Conservation (phyloP, 2,329 filamentous ascomycete genomes). For the Coniella lustricola region DNA sequence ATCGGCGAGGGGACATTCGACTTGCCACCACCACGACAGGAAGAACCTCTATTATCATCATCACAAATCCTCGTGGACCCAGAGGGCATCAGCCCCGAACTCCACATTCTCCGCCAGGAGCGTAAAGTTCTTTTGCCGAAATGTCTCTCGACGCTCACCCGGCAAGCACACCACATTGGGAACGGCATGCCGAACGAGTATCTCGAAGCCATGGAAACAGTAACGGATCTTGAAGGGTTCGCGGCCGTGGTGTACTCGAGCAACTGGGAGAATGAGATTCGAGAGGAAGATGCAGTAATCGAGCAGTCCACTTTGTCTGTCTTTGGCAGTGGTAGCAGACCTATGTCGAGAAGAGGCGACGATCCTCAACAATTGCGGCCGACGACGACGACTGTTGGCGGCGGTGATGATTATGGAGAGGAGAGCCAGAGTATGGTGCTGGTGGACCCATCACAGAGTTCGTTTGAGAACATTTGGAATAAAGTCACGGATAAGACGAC, state of each 20-base stretch:
- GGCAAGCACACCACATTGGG: constrained; percentile 85
- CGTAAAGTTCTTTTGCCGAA: constrained; percentile 72
- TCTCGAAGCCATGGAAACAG: constrained; percentile 66
- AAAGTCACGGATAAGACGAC: constrained; percentile 44
- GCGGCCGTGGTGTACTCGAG: constrained; percentile 82
- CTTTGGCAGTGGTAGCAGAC: neutral
- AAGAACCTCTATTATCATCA: constrained; percentile 10
- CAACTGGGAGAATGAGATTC: constrained; percentile 67
- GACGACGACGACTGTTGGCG: constrained; percentile 20
- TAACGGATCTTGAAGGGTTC: constrained; percentile 73
- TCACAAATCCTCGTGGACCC: constrained; percentile 19
- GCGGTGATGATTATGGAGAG: too few relatives aligned
- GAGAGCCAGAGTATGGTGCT: constrained; percentile 39
- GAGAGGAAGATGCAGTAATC: constrained; percentile 38
- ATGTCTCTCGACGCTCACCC: constrained; percentile 80
- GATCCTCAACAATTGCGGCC: constrained; percentile 18
- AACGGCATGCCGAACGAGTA: constrained; percentile 68
- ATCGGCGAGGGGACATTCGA: constrained; percentile 76
- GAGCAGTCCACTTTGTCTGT: constrained; percentile 17
- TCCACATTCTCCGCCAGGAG: constrained; percentile 44
- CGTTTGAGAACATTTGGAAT: constrained; percentile 64
- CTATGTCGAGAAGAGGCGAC: neutral
- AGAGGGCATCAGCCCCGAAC: constrained; percentile 38
- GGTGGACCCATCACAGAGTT: constrained; percentile 37
- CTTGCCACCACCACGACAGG: constrained; percentile 29